Base-by-base conservation (phyloP, 306 rosid genomes). In the Quercus agrifolia region DNA sequence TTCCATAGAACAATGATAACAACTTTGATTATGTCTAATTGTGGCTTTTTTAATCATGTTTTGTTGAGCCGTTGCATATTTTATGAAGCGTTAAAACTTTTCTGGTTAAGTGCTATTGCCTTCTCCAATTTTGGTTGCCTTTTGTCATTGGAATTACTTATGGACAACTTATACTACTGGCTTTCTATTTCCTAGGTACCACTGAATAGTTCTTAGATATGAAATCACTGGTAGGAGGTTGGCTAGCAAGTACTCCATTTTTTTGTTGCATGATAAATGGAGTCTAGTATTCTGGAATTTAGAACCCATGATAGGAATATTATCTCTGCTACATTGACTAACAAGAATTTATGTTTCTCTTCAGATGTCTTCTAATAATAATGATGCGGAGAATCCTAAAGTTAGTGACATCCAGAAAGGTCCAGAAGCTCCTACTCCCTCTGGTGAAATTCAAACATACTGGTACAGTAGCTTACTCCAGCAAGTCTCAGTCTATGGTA, bases 401-500 rank as follows among this genome's bases (percentile, higher is more conserved):
- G 86, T 30, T 59, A 72, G 71, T 56, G 77, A 75, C 68, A 76
- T 28, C 72, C 84, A 75, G 68, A 86, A 80, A 81, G 83, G 58
- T 74, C 79, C 81, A 30, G 49, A 76, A 78, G 54, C 63, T 58
- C 76, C 85, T 71, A 52, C 72, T 69, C 41, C 81, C 67, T 52
- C 78, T 21, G 74, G 66, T 78, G 79, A 70, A 69, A 85, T 67
- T 49, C 85, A 74, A 59, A 71, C 85, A 74, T 81, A 41, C 64
- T 91, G 94, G 97, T 81, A 78, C 54, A 74, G 33, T 73, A 41
- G 64, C 27, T 2, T 91, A 57, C 67, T 82, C 52, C 91, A 84
- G 72, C 93, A 87, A 23, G 77, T 82, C 80, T 93, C 98, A 67
- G 69, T 93, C 2, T 93, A 91, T 46, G 92, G 98, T 46, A 81